Conservation (phyloP, 1,284 basidiomycete species). For the Rhodotorula sp. region DNA sequence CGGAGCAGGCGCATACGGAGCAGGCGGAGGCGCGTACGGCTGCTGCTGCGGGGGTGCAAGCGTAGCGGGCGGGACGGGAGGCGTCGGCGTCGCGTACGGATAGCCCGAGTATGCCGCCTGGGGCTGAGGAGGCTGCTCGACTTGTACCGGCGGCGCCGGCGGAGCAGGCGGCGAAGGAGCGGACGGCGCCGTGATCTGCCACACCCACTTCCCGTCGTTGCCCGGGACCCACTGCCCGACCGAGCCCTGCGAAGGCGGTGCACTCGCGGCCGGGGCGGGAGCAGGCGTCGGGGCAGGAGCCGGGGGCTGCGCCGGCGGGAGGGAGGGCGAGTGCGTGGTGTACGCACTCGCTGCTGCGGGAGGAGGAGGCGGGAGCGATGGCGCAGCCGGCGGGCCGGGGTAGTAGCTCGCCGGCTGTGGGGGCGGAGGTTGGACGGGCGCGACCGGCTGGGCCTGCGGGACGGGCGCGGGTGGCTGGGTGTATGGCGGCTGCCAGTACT, state of each 20-base stretch:
- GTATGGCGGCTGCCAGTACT: not conserved
- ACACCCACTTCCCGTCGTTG: not conserved
- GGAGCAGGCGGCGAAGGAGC: not conserved
- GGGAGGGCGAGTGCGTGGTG: not conserved
- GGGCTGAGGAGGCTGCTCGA: not conserved
- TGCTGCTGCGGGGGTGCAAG: not conserved
- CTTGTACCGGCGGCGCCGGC: not conserved
- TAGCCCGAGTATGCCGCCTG: too few relatives aligned
- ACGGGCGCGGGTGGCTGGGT: not conserved
- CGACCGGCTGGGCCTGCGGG: too few relatives aligned
- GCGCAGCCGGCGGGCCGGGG: not conserved
- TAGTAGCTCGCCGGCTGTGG: not conserved
- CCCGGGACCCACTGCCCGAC: slow-evolving; percentile 5
- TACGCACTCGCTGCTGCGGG: not conserved
- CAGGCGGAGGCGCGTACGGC: not conserved
- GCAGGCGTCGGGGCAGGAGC: not conserved
- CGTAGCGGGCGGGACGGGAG: not conserved
- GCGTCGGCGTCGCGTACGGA: not conserved
- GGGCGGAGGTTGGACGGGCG: not conserved
- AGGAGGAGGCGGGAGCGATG: not conserved
- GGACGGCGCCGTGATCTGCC: not conserved
- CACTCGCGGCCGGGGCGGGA: too few relatives aligned
- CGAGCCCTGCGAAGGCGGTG: not conserved
- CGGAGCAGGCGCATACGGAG: not conserved
- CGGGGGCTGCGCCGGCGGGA: not conserved